Conservation (phyloP, 768 basidiomycete species). For the Arthromyces matolae region DNA sequence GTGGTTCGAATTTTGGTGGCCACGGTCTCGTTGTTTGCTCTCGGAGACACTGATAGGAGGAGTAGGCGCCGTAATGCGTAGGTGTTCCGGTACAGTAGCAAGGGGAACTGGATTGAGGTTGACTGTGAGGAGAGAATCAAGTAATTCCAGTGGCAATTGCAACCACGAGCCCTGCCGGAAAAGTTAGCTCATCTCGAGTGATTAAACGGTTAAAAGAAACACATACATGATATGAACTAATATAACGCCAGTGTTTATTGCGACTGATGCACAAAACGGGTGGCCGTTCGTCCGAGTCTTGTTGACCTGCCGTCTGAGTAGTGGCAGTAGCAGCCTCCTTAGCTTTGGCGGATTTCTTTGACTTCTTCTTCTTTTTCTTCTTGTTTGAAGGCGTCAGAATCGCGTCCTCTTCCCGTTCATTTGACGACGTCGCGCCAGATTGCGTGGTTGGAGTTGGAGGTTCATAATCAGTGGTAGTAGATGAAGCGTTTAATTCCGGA, state of each 20-base stretch:
- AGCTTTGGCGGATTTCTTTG: constrained; percentile 50
- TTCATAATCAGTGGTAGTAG: too few relatives aligned
- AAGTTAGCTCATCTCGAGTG: constrained; percentile 17
- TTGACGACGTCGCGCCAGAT: constrained; percentile 31
- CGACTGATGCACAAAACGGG: constrained; percentile 82
- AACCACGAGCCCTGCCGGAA: constrained; percentile 85
- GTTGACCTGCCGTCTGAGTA: constrained; percentile 26
- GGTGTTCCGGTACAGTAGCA: constrained; percentile 39
- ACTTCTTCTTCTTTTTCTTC: constrained; percentile 70
- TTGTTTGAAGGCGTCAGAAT: constrained; percentile 36
- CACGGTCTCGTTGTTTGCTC: constrained; percentile 43
- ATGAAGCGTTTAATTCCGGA: constrained; percentile 8
- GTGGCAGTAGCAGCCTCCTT: constrained; percentile 35
- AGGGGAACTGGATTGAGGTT: constrained; percentile 74
- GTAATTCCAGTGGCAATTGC: constrained; percentile 79
- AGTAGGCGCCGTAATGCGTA: constrained; percentile 30
- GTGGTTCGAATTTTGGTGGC: constrained; percentile 39
- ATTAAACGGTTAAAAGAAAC: constrained; percentile 8
- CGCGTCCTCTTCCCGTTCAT: constrained; percentile 22
- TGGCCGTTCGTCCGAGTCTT: constrained; percentile 45
- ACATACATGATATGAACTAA: constrained; percentile 87
- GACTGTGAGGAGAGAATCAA: constrained; percentile 75
- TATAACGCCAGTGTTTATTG: constrained; percentile 93
- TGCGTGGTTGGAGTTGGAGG: constrained; percentile 14
- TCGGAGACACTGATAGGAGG: constrained; percentile 20